Evolutionary conservation across 1,284 basidiomycete species (phyloP).

Genomic region (Ganoderma lucidum): DNA sequence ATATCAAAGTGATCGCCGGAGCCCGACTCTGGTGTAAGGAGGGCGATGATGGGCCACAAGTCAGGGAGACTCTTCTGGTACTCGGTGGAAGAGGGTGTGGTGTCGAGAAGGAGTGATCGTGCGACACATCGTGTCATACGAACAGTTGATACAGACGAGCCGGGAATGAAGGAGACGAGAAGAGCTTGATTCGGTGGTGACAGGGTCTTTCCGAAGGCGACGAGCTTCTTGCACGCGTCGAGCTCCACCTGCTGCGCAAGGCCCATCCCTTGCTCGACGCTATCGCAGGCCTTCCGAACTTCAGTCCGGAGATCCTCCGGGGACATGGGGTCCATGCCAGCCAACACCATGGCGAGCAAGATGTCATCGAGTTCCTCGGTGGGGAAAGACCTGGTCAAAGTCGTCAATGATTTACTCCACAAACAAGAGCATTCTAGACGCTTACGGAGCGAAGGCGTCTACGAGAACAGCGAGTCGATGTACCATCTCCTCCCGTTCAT

Average conservation of each 20-base stretch:
- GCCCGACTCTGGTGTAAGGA: slow-evolving; percentile 45
- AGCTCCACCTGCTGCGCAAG: slow-evolving; percentile 49
- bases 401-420: slow-evolving; percentile 35
- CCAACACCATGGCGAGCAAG: slow-evolving; percentile 56
- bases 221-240: slow-evolving; percentile 53
- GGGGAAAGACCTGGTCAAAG: slow-evolving; percentile 31
- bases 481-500: slow-evolving; percentile 43
- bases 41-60: slow-evolving; percentile 37
- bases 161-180: slow-evolving; percentile 59
- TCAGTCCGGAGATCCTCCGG: slow-evolving; percentile 52
- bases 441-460: slow-evolving; percentile 56
- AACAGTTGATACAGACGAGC: slow-evolving; percentile 55
- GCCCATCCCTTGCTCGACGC: slow-evolving; percentile 16
- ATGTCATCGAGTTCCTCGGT: slow-evolving; percentile 56
- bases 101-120: slow-evolving; percentile 40
- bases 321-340: slow-evolving; percentile 63
- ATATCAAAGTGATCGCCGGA: slow-evolving; percentile 52
- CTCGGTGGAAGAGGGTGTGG: slow-evolving; percentile 12
- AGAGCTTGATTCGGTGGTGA: slow-evolving; percentile 51
- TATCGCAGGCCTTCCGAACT: slow-evolving; percentile 38
- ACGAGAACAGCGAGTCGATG: slow-evolving; percentile 55
- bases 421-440: slow-evolving; percentile 4
- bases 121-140: slow-evolving; percentile 67
- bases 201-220: slow-evolving; percentile 45
- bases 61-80: slow-evolving; percentile 32